phyloP scores from a whole-genome alignment of 495 filamentous ascomycete genomes.

The Hypoxylon subgilvum region DNA sequence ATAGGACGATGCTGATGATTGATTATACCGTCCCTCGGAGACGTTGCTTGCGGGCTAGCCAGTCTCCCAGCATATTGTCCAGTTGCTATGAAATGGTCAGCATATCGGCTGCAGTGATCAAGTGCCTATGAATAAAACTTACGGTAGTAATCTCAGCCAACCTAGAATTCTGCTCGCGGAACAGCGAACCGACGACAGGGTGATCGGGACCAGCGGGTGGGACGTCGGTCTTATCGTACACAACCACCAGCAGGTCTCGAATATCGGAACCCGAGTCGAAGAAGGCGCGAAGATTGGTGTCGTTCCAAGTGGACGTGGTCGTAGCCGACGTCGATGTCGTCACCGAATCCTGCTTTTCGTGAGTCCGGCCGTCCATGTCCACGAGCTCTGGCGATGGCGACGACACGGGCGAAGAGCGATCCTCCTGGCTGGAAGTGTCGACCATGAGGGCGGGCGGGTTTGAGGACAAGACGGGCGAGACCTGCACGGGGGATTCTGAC shows the following conservation, averaged over 20 bases:
- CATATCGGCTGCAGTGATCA: too few species aligned
- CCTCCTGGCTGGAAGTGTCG: constrained; percentile 70
- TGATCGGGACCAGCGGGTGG: constrained; percentile 78
- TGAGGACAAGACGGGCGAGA: constrained; percentile 62
- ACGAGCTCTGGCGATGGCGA: constrained; percentile 71
- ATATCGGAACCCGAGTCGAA: constrained; percentile 92
- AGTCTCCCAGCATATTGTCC: constrained; percentile 84
- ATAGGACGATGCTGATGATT: background rate
- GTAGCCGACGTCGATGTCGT: constrained; percentile 53
- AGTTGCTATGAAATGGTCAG: constrained; percentile 59
- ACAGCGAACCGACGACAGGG: constrained; percentile 79
- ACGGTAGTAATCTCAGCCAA: constrained; percentile 81
- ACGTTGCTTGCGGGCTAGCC: constrained; percentile 71
- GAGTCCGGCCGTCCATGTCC: constrained; percentile 53
- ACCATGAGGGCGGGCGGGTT: constrained; percentile 66
- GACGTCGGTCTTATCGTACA: constrained; percentile 86
- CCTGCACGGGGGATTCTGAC: constrained; percentile 79
- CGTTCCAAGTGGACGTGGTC: constrained; percentile 73
- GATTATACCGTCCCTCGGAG: constrained; percentile 50
- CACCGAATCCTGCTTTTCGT: constrained; percentile 51
- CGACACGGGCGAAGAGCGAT: constrained; percentile 66
- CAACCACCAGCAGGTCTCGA: constrained; percentile 85
- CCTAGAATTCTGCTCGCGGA: constrained; percentile 81
- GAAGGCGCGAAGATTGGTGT: constrained; percentile 81
- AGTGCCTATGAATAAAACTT: too few species aligned